Base-by-base conservation (phyloP, 2,329 filamentous ascomycete genomes). In the Drechslerella coelobrocha region DNA sequence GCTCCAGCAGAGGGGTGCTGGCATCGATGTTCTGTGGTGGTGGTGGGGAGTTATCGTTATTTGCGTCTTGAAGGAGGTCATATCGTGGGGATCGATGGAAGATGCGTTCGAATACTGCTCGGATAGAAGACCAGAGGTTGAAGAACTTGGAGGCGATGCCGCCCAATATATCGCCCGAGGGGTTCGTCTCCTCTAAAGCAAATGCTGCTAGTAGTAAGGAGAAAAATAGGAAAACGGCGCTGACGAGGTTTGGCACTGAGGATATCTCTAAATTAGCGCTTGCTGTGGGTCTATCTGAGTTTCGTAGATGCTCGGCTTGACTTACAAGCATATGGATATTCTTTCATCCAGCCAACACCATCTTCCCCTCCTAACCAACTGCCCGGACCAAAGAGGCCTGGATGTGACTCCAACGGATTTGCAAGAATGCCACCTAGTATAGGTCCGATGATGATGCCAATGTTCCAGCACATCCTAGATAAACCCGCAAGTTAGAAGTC, bases 381-480 rank as follows among this genome's bases (percentile, higher is more conserved):
- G 2, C 66, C 66, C 3, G 66, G 66, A 10, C 84, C 83, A 65
- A 86, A 85, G 0, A 81, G 74, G 37, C 72, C 77, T 0, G 81
- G 79, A 41, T 81, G 75, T 10, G 77, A 79, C 1, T 73, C 75
- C 1, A 78, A 79, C 0, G 81, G 82, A 31, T 83, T 81, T 1
- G 81, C 81, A 0, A 82, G 77, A 12, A 81, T 72, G 0, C 82
- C 82, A 8, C 8, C 81, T 1, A 86, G 74, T 8, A 85, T 79
- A 0, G 84, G 84, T 0, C 84, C 84, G n/a, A 85, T 79, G 45
- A 86, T 85, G 52, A 85, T 81, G 10, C 85, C 85, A 19, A 87
- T 82, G 74, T 90, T 90, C 78, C 89, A 88, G 52, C 87, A 88
- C 83, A 91, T 88, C 4, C 66, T 71, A 24, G n/a, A n/a, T n/a